Percentiles rank a stretch among this genome's conserved stretches.
phyloP scores from a whole-genome alignment of 2,329 filamentous ascomycete species.

The Triangularia setosa region DNA sequence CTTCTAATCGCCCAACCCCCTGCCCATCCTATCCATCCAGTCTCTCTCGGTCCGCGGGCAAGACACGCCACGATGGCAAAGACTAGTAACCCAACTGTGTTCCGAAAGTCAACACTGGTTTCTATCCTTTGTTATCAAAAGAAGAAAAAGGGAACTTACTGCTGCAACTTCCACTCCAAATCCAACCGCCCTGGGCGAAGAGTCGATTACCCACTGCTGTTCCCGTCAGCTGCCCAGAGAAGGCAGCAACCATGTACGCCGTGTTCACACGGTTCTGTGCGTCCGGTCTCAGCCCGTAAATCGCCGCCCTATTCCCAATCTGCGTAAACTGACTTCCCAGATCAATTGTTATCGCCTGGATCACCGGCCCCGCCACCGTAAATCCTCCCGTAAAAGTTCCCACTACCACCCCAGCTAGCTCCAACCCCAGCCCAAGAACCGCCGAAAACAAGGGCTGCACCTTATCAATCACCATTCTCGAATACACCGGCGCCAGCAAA shows the following conservation, averaged over 20 bases:
- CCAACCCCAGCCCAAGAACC: conserved; percentile 56
- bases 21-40: conserved; percentile 40
- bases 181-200: conserved; percentile 50
- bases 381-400: conserved; percentile 66
- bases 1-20: conserved; percentile 38
- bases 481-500: conserved; percentile 64
- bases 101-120: not conserved
- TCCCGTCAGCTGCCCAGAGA: conserved; percentile 71
- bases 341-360: conserved; percentile 69
- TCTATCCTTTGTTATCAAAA: not conserved
- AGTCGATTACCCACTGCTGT: conserved; percentile 55
- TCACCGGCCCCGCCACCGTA: conserved; percentile 65
- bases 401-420: conserved; percentile 58
- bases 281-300: conserved; percentile 68
- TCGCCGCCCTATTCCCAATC: conserved; percentile 66
- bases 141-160: conserved; percentile 28
- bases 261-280: conserved; percentile 75
- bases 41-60: conserved; percentile 38
- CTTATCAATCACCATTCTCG: conserved; percentile 64
- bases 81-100: conserved; percentile 35
- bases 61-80: conserved; percentile 36
- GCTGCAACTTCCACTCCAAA: conserved; percentile 42
- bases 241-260: conserved; percentile 73
- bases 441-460: conserved; percentile 66
- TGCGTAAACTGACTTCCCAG: conserved; percentile 69